These are phyloP conservation scores for Dimargaris xerosporica DNA, from an alignment of 192 early-diverging fungal species.

Conservation along the genomic window DNA sequence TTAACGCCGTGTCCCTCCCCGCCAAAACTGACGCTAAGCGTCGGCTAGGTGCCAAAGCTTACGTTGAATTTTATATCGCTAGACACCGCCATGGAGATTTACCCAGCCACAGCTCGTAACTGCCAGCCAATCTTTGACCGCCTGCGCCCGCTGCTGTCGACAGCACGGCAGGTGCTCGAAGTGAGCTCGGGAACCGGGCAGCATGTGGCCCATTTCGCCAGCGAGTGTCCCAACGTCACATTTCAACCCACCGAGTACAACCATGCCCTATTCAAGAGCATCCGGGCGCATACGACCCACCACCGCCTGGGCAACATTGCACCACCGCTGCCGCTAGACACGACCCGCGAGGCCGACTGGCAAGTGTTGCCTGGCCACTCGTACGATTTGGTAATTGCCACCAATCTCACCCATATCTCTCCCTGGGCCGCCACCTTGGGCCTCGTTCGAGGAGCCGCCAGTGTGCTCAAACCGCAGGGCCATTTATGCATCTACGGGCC, in stretches of 20 bases:
- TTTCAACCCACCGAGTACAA: conserved; percentile 17
- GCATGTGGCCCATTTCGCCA: conserved; percentile 16
- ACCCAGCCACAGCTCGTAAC: conserved; percentile 20
- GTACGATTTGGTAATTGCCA: conserved; percentile 16
- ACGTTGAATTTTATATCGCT: too few relatives aligned
- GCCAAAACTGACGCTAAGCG: too few relatives aligned
- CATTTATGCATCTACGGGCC: conserved; percentile 16
- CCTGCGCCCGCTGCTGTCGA: conserved; percentile 10
- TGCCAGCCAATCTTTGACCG: conserved; percentile 15
- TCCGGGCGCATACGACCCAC: conserved; percentile 11
- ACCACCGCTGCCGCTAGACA: conserved; percentile 1
- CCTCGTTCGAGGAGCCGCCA: conserved; percentile 13
- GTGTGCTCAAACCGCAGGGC: conserved; percentile 10
- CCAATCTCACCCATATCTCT: conserved; percentile 20
- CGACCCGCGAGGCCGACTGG: neutral
- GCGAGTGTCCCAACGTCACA: conserved; percentile 10
- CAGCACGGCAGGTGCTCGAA: conserved; percentile 12
- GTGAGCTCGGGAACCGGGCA: conserved; percentile 20
- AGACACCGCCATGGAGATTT: conserved; percentile 5
- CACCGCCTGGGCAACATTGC: neutral
- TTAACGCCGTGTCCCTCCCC: too few relatives aligned
- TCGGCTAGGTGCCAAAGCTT: too few relatives aligned
- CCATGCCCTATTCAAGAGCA: neutral
- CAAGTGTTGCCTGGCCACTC: neutral
- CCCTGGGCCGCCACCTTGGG: conserved; percentile 16